Percentiles rank a stretch among this genome's conserved stretches.
These are phyloP conservation scores for Elsinoe australis DNA, from an alignment of 2,329 filamentous ascomycete genomes.

Conservation along the genomic window DNA sequence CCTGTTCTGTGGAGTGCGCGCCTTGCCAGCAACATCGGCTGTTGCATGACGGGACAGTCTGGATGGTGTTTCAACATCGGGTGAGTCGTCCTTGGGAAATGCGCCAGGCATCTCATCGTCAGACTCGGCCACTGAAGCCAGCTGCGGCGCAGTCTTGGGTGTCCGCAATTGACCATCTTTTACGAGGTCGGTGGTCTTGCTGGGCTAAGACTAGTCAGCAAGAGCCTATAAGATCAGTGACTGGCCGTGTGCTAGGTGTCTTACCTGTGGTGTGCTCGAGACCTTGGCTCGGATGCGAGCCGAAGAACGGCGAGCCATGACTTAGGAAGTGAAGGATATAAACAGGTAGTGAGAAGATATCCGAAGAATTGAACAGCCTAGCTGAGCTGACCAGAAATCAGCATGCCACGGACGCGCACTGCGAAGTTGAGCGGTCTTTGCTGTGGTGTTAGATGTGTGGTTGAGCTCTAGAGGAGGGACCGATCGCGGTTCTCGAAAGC, in stretches of 20 bases:
- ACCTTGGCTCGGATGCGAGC: slow-evolving; percentile 28
- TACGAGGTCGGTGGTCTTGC: slow-evolving; percentile 30
- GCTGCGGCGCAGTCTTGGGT: slow-evolving; percentile 32
- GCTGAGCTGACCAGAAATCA: not conserved
- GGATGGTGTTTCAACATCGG: slow-evolving; percentile 23
- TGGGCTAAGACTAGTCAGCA: not conserved
- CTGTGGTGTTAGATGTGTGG: not conserved
- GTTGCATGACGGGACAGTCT: slow-evolving; percentile 16
- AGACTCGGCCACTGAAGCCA: slow-evolving; percentile 40
- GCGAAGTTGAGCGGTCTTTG: not conserved
- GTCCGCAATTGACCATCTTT: slow-evolving; percentile 27
- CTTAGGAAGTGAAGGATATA: slow-evolving; percentile 8
- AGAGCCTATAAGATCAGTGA: no score
- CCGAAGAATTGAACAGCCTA: slow-evolving; percentile 8
- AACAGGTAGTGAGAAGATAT: not conserved
- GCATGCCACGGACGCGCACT: not conserved
- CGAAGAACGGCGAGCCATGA: slow-evolving; percentile 31
- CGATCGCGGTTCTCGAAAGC: slow-evolving; percentile 3
- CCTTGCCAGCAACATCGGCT: slow-evolving; percentile 19
- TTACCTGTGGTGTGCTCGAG: slow-evolving; percentile 25
- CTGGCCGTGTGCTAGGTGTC: no score
- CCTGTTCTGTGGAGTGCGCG: slow-evolving; percentile 55
- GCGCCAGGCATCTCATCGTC: slow-evolving; percentile 37
- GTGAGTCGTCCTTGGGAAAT: slow-evolving; percentile 26
- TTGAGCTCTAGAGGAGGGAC: slow-evolving; percentile 14